Conservation (phyloP, 2,329 filamentous ascomycete species). For the Oidium heveae region DNA sequence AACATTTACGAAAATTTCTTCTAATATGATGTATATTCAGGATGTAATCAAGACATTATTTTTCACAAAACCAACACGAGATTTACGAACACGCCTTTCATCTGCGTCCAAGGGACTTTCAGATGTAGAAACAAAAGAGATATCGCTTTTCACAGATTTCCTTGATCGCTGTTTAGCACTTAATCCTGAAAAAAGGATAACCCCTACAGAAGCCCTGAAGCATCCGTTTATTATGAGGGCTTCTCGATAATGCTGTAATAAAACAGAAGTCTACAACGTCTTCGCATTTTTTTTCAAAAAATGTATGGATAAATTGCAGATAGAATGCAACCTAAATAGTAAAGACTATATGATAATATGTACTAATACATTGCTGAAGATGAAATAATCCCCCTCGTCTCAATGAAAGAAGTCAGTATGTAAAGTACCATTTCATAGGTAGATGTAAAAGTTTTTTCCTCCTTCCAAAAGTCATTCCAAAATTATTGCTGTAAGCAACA, state of each 20-base stretch:
- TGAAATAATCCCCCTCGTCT: no score
- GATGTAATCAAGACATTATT: constrained; percentile 41
- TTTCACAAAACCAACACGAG: constrained; percentile 51
- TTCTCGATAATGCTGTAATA: background rate
- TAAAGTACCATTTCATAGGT: no score
- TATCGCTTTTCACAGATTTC: constrained; percentile 65
- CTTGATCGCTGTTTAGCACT: constrained; percentile 70
- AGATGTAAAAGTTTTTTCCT: no score
- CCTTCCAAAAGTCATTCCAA: no score
- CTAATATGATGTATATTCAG: constrained; percentile 16
- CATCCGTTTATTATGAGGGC: constrained; percentile 51
- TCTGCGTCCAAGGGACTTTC: constrained; percentile 49
- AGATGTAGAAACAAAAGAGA: constrained; percentile 48
- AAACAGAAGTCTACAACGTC: no score
- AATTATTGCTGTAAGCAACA: no score
- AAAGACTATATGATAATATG: no score
- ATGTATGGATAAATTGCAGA: no score
- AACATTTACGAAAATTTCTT: background rate
- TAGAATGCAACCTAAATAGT: no score
- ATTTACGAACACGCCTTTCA: constrained; percentile 58
- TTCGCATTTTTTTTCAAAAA: no score
- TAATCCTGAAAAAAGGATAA: constrained; percentile 81
- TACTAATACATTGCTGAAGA: no score
- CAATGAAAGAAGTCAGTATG: no score
- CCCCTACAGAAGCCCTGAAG: constrained; percentile 59